phyloP scores from a whole-genome alignment of 345 rosid genomes.

The Salix caprea region DNA sequence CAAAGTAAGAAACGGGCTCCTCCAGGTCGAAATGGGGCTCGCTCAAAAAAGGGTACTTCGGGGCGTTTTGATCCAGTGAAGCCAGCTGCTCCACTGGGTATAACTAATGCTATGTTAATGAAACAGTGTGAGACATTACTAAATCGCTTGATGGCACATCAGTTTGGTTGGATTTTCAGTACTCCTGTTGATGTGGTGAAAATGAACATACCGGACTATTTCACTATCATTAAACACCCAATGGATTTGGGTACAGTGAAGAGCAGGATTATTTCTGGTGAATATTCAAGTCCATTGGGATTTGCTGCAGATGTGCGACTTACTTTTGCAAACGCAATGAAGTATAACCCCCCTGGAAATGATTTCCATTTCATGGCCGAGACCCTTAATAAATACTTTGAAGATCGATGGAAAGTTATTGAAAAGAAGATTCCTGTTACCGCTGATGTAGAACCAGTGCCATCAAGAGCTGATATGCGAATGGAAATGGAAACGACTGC shows the following conservation, averaged over 20 bases:
- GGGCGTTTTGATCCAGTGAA: conserved; percentile 30
- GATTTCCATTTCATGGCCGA: conserved; percentile 67
- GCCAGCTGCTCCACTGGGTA: conserved; percentile 23
- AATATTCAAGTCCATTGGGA: conserved; percentile 55
- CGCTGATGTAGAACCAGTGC: conserved; percentile 21
- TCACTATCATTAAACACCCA: conserved; percentile 72
- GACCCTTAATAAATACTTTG: conserved; percentile 58
- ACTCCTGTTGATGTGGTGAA: conserved; percentile 68
- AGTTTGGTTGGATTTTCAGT: conserved; percentile 59
- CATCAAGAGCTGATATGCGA: conserved; percentile 28
- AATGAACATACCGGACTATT: conserved; percentile 86
- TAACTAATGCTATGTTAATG: conserved; percentile 39
- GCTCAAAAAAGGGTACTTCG: conserved; percentile 38
- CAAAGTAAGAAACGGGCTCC: conserved; percentile 52
- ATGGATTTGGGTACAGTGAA: conserved; percentile 91
- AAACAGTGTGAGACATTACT: conserved; percentile 66
- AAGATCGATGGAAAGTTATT: conserved; percentile 69
- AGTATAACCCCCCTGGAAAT: conserved; percentile 82
- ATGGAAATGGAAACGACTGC: conserved; percentile 26
- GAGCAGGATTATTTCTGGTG: conserved; percentile 46
- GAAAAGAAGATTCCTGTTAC: conserved; percentile 60
- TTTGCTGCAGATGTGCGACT: conserved; percentile 83
- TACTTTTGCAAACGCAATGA: conserved; percentile 70
- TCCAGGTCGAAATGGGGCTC: conserved; percentile 39
- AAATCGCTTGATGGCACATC: conserved; percentile 58